Conservation (phyloP, 2,329 filamentous ascomycete genomes). For the Pseudogymnoascus sp. region DNA sequence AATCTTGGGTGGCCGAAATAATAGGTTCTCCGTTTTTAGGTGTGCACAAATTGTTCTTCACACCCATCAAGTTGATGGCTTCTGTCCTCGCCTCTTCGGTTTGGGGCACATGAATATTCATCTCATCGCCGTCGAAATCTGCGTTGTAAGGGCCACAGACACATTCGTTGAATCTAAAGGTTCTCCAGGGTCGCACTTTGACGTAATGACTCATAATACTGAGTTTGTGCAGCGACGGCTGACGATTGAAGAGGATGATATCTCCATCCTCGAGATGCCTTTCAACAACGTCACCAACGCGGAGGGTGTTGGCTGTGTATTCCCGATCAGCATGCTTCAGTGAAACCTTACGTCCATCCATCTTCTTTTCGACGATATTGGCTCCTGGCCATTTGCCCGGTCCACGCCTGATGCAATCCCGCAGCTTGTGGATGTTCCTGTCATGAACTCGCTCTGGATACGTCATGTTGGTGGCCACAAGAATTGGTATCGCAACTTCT, state of each 20-base stretch:
- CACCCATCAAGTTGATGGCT: conserved; percentile 93
- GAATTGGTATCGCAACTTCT: conserved; percentile 80
- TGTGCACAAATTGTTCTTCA: conserved; percentile 91
- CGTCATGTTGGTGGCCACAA: conserved; percentile 93
- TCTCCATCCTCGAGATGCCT: conserved; percentile 92
- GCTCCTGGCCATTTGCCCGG: conserved; percentile 78
- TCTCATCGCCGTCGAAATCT: conserved; percentile 98
- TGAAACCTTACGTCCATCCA: conserved; percentile 59
- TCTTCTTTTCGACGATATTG: conserved; percentile 68
- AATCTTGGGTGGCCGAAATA: conserved; percentile 98
- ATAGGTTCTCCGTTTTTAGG: conserved; percentile 98
- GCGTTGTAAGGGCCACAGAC: conserved; percentile 98
- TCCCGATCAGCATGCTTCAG: conserved; percentile 68
- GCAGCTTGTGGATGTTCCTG: conserved; percentile 78
- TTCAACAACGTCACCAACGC: conserved; percentile 82
- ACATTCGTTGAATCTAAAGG: conserved; percentile 95
- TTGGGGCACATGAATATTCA: conserved; percentile 97
- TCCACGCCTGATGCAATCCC: conserved; percentile 66
- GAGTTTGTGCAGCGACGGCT: conserved; percentile 94
- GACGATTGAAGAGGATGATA: conserved; percentile 94
- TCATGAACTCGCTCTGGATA: conserved; percentile 84
- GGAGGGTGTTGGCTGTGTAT: conserved; percentile 63
- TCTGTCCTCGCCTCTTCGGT: conserved; percentile 94
- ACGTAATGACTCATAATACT: conserved; percentile 95
- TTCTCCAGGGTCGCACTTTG: conserved; percentile 90